These are phyloP conservation scores for Pelargonium fulgidum DNA, from an alignment of 441 rosid species.

Conservation along the genomic window DNA sequence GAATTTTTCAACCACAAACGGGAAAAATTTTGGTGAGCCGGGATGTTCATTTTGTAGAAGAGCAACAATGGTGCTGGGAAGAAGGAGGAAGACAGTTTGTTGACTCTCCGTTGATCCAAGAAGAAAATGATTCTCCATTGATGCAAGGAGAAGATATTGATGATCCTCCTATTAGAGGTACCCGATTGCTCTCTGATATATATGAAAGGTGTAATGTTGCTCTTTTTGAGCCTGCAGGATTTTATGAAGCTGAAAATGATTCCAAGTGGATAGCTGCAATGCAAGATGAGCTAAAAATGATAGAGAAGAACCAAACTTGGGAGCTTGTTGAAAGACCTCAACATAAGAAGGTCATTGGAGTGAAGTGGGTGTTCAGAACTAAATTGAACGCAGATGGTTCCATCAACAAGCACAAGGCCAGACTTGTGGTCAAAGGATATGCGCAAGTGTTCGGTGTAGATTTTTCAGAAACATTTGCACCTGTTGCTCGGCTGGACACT, in stretches of 20 bases:
- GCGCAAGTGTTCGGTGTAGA: background rate
- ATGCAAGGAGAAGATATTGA: background rate
- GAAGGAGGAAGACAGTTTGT: too few species aligned
- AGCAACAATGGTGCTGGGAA: background rate
- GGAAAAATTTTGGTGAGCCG: background rate
- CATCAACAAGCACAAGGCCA: background rate
- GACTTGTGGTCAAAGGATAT: background rate
- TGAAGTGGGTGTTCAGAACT: constrained; percentile 8
- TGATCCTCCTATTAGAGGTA: background rate
- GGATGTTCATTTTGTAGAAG: constrained; percentile 12
- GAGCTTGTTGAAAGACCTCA: background rate
- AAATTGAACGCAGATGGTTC: background rate
- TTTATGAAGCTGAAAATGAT: background rate
- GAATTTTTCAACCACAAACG: background rate
- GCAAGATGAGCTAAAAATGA: background rate
- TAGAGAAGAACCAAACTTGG: background rate
- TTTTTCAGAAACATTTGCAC: background rate
- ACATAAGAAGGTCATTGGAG: background rate
- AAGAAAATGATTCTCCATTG: too few species aligned
- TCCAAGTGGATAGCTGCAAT: background rate
- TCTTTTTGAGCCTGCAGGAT: background rate
- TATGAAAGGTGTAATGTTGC: background rate
- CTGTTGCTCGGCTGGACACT: background rate
- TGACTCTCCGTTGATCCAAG: too few species aligned
- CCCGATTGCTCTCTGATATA: background rate